Base-by-base conservation (phyloP, 305 asterid genomes). In the Fraxinus greggii region DNA sequence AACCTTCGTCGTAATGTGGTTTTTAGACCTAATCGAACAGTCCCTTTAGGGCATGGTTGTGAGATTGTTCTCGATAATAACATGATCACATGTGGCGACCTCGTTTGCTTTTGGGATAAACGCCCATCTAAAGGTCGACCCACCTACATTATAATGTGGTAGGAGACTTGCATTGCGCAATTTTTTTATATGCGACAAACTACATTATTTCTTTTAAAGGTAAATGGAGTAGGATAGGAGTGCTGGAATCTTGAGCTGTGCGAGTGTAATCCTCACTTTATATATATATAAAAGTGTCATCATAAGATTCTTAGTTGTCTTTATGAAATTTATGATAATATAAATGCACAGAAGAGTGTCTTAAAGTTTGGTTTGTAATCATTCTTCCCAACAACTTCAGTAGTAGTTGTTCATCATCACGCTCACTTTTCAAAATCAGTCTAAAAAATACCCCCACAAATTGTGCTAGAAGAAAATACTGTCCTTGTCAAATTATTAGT, bases 321-420 rank as follows among this genome's bases (percentile, higher is more conserved):
- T 69, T 74, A 79, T 80, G 81, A 82, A 82, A 76, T 56, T 28
- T 65, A 84, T 79, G 77, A 74, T 51, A 26, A 69, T 26, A 73
- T 76, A 76, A 4, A 79, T 65, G 32, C 5, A 63, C 5, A 15
- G 7, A 81, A 9, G 78, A 40, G 80, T 77, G 85, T 84, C 82
- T 72, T 82, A 78, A 82, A 83, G 80, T 84, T 83, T 17, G 88
- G 89, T 80, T 81, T 69, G 80, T 82, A 86, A 85, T 88, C 86
- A 88, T 88, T 86, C 78, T 31, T 73, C 85, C 86, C 89, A 88
- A 88, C 91, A 78, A 82, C 86, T 7, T 69, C n/a, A 74, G 35
- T 84, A 79, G 82, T 56, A 7, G 75, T 29, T 69, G 40, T 31
- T 69, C 75, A 69, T 69, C 75, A 69, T 31, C 42, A 69, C 75